Evolutionary conservation across 176 grass and related monocot genomes (phyloP).

Genomic region (Calamus simplicifolius): DNA sequence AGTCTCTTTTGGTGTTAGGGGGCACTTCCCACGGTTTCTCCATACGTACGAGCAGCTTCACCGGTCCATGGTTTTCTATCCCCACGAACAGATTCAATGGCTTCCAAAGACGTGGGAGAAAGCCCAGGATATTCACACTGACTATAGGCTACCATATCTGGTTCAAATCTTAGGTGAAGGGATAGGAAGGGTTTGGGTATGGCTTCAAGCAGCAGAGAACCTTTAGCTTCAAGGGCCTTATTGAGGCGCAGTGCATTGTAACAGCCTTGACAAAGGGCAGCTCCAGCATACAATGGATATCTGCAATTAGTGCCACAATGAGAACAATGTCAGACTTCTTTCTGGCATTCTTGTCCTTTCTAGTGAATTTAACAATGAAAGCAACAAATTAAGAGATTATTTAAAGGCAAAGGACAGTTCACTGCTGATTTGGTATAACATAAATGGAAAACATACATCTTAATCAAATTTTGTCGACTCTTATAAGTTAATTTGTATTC

Average conservation of each 20-base stretch:
- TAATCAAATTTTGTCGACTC: no score
- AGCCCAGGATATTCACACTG: slow-evolving; percentile 56
- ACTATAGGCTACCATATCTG: slow-evolving; percentile 90
- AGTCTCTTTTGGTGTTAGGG: slow-evolving; percentile 81
- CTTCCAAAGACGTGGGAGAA: slow-evolving; percentile 48
- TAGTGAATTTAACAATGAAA: no score
- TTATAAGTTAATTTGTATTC: no score
- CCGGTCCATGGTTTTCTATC: slow-evolving; percentile 64
- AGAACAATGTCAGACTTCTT: no score
- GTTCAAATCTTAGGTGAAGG: slow-evolving; percentile 91
- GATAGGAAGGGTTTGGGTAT: slow-evolving; percentile 95
- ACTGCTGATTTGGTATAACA: no score
- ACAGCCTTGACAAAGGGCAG: slow-evolving; percentile 82
- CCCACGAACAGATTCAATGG: slow-evolving; percentile 66
- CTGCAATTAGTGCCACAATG: slow-evolving; percentile 20
- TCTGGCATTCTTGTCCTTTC: no score
- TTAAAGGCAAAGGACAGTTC: no score
- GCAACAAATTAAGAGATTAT: no score
- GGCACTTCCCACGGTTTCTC: slow-evolving; percentile 89
- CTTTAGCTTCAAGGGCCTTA: slow-evolving; percentile 65
- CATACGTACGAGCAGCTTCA: slow-evolving; percentile 49
- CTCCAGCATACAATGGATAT: slow-evolving; percentile 69
- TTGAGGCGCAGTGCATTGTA: slow-evolving; percentile 65
- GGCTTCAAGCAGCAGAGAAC: slow-evolving; percentile 41
- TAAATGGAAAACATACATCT: no score